Evolutionary conservation across 306 rosid genomes (phyloP).

Genomic region (Acmispon strigosus): DNA sequence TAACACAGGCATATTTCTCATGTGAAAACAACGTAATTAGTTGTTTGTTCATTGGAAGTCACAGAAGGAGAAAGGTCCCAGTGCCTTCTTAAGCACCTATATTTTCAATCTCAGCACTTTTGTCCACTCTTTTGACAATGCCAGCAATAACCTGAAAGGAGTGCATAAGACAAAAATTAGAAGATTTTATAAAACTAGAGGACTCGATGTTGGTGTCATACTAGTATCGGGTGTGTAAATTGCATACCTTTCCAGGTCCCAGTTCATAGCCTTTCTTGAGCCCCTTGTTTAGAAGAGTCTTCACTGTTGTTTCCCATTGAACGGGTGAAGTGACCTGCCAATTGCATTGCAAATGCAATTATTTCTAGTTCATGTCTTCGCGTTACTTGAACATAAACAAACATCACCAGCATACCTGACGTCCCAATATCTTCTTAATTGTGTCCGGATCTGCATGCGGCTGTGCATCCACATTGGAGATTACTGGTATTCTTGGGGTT

Average conservation of each 20-base stretch:
- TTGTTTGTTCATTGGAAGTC: neutral
- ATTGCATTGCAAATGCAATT: slow-evolving; percentile 7
- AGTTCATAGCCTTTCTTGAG: slow-evolving; percentile 84
- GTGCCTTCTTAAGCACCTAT: slow-evolving; percentile 50
- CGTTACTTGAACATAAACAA: neutral
- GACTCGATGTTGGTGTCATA: neutral
- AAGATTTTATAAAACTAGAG: neutral
- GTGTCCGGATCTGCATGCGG: slow-evolving; percentile 84
- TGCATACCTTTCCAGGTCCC: slow-evolving; percentile 93
- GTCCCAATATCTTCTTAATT: slow-evolving; percentile 76
- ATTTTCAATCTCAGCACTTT: slow-evolving; percentile 69
- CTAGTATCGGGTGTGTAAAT: neutral
- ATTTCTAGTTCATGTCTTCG: slow-evolving; percentile 7
- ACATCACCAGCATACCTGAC: slow-evolving; percentile 52
- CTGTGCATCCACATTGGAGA: slow-evolving; percentile 87
- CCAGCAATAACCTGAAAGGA: slow-evolving; percentile 83
- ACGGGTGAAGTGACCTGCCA: slow-evolving; percentile 94
- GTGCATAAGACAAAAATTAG: neutral
- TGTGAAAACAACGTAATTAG: neutral
- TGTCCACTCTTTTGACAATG: slow-evolving; percentile 81
- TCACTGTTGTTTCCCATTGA: slow-evolving; percentile 96
- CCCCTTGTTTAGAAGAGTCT: slow-evolving; percentile 72
- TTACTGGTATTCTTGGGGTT: slow-evolving; percentile 88
- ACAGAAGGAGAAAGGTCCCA: neutral
- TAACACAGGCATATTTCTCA: neutral